Percentiles rank a stretch among this genome's conserved stretches.
phyloP scores from a whole-genome alignment of 164 flowering plant genomes.

The Aristolochia contorta region DNA sequence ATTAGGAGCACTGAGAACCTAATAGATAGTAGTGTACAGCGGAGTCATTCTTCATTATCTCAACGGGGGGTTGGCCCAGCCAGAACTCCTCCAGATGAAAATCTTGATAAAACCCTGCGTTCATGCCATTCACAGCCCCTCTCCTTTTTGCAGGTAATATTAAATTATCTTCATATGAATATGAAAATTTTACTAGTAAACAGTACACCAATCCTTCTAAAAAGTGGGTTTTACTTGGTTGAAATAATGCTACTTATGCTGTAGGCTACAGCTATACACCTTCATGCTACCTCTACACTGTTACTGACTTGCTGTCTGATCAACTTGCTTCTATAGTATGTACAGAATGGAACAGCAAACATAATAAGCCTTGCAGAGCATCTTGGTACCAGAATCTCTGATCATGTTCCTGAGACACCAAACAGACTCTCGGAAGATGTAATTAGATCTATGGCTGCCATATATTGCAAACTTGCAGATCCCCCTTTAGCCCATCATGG shows the following conservation, averaged over 20 bases:
- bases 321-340: slow-evolving; percentile 25
- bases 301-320: no score
- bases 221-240: no score
- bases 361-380: slow-evolving; percentile 57
- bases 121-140: slow-evolving; percentile 87
- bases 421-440: slow-evolving; percentile 80
- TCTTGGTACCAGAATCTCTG: slow-evolving; percentile 42
- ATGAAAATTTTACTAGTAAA: neutral
- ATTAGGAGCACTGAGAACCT: slow-evolving; percentile 23
- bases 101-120: slow-evolving; percentile 37
- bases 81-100: slow-evolving; percentile 42
- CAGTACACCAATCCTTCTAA: neutral
- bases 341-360: slow-evolving; percentile 32
- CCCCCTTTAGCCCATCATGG: slow-evolving; percentile 49
- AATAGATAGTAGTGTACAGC: slow-evolving; percentile 50
- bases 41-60: slow-evolving; percentile 71
- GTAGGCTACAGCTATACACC: no score
- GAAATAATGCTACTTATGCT: no score
- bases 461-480: slow-evolving; percentile 74
- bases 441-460: slow-evolving; percentile 63
- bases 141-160: slow-evolving; percentile 70
- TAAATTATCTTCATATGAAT: neutral
- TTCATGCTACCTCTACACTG: no score
- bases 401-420: slow-evolving; percentile 52
- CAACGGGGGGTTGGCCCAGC: slow-evolving; percentile 39